Evolutionary conservation across 805 yeast species (phyloP), one percentile per base, ranked within the genome.

Genomic region (Danielia reshetovae): DNA sequence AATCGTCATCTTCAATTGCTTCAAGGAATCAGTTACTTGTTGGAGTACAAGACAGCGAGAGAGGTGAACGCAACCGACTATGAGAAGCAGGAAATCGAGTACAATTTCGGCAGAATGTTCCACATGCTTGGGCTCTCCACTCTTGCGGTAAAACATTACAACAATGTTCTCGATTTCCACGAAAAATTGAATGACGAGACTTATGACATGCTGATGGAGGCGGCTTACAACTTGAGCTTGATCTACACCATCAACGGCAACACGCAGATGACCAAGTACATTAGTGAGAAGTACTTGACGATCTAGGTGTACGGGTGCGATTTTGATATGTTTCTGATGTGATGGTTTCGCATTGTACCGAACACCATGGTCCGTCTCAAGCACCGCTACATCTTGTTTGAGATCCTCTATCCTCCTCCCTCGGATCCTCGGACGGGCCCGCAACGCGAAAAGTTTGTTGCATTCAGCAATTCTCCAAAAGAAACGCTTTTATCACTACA

Each of bases 1-100:
- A 85, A 87, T 55, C 75, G 97, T 36, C 96, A 90, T 51, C 70
- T 84, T 38, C 97, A 89, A 52, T 68, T 93, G 15, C 62, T 93
- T 2, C 97, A 93, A 52, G 97, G 96, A 0, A 61, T 93, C 30
- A 77, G 89, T 36, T 88, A 75, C 49, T 54, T 93, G 40, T 59
- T 75, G 52, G 93, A 86, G 46, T 93, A 93, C 49, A 68, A 70
- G 26, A 77, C 75, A 12, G 52, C 71, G 5, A 63, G 93, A 38
- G 45, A 60, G 3, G 55, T 57, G 5, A 40, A 48, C 19, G 60
- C 67, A 8, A 60, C 69, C 1, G 49, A 53, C 5, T 68, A 70
- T 35, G 88, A 81, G 45, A 56, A 57, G 26, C 90, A 85, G 57
- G 98, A 93, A 52, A 78, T 82, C 1, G 74, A 77, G 32, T 93